Percentiles rank a stretch among this genome's conserved stretches.
Conservation (phyloP, 1,284 basidiomycete species). For the Fomitopsis palustris region DNA sequence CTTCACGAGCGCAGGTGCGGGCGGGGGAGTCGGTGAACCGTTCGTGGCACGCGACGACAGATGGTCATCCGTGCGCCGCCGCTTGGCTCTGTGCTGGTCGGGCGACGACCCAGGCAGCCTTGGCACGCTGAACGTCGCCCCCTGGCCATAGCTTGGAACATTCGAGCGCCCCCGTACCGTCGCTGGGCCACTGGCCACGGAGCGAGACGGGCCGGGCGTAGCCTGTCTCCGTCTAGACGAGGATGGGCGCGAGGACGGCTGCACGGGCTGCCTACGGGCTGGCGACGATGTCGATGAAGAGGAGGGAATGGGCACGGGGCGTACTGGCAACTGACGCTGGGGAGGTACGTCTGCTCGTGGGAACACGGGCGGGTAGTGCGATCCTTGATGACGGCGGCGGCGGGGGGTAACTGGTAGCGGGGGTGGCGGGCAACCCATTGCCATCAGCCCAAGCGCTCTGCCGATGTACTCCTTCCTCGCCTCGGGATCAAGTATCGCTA, state of each 20-base stretch:
- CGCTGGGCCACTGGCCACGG: not conserved
- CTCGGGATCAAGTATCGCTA: not conserved
- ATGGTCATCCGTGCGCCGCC: not conserved
- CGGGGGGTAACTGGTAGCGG: not conserved
- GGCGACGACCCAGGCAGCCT: not conserved
- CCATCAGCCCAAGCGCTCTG: not conserved
- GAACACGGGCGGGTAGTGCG: not conserved
- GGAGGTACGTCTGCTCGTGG: not conserved
- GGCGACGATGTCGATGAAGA: not conserved
- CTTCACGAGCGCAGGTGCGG: not conserved
- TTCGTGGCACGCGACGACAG: not conserved
- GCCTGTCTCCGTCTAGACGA: not conserved
- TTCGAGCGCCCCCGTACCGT: not conserved
- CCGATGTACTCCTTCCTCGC: not conserved
- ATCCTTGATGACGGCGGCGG: not conserved
- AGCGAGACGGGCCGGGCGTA: not conserved
- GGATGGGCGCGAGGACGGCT: not conserved
- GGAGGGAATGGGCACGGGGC: not conserved
- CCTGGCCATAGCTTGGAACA: not conserved
- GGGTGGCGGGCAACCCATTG: not conserved
- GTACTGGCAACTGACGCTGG: not conserved
- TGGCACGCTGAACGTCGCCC: not conserved
- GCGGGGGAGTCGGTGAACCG: not conserved
- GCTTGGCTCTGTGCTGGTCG: not conserved
- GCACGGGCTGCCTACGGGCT: not conserved